Base-by-base conservation (phyloP, 2,329 filamentous ascomycete species). In the Trichoderma sp. region DNA sequence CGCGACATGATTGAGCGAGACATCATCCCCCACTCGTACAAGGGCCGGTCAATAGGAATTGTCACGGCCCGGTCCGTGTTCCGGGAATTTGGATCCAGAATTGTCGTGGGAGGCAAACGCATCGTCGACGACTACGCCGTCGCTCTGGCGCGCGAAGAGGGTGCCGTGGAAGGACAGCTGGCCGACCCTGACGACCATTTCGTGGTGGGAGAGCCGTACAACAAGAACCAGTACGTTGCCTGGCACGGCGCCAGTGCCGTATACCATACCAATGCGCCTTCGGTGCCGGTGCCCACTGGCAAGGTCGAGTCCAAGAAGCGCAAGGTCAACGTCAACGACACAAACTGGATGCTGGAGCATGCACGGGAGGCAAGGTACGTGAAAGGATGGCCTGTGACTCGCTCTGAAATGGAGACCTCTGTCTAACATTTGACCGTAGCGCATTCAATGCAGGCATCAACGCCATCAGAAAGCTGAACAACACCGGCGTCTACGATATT, bases 221-320 rank as follows among this genome's bases (percentile, higher is more conserved):
- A 99, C 84, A 93, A 94, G 81, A 99, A 99, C 76, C 94, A 97
- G 78, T 99, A 97, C 76, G 95, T 99, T 32, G 95, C 95, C 32
- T 99, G 95, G 95, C 94, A 97, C 77, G 95, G 95, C 59, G 95
- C 95, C 57, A 98, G 94, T 78, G 90, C 92, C 45, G 95, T 99
- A 27, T 99, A 99, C 77, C 93, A 98, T 77, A 93, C 92, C 13
- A 90, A 89, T 67, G 87, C 86, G 1, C 92, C 93, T 1, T 89
- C 90, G 25, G 88, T 92, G n/a, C 92, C 93, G 2, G 83, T 90
- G 68, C 89, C 88, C 35, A 89, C 84, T 69, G 91, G 91, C 67
- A 97, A 96, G 79, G 84, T 88, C 8, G 92, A 94, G 72, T 86
- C 87, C 70, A 97, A 96, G 82, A 93, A 92, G 82, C 87, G 91